These are phyloP conservation scores for Trichophyton simii DNA, from an alignment of 2,329 filamentous ascomycete species.

Conservation along the genomic window DNA sequence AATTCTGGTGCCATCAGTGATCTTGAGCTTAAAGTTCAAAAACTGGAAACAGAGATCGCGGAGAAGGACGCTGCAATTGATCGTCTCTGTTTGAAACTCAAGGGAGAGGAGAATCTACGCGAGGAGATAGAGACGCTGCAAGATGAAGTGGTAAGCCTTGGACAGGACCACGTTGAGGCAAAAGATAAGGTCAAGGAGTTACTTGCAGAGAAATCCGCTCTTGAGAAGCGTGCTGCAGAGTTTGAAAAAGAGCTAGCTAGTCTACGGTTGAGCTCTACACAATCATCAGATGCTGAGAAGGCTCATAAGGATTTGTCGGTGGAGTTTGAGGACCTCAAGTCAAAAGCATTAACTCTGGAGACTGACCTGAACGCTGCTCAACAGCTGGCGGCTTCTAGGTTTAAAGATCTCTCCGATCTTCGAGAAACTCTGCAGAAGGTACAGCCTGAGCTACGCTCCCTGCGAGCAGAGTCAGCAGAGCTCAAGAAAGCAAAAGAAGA, in stretches of 20 bases:
- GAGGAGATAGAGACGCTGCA: constrained; percentile 79
- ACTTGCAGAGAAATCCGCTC: constrained; percentile 51
- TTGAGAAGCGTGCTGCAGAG: constrained; percentile 52
- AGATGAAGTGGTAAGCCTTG: constrained; percentile 66
- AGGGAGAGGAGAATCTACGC: constrained; percentile 61
- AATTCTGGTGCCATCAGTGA: constrained; percentile 7
- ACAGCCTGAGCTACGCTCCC: constrained; percentile 68
- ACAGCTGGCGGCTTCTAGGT: constrained; percentile 72
- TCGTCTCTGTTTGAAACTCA: constrained; percentile 55
- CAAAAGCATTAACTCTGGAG: constrained; percentile 56
- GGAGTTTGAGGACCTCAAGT: constrained; percentile 60
- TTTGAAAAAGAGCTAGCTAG: constrained; percentile 59
- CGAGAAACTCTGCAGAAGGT: constrained; percentile 69
- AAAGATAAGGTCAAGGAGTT: constrained; percentile 64
- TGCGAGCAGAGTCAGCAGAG: constrained; percentile 63
- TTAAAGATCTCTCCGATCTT: constrained; percentile 74
- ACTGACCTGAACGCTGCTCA: constrained; percentile 77
- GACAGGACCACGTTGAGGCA: constrained; percentile 70
- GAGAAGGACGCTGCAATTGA: constrained; percentile 63
- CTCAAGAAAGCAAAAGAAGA: constrained; percentile 67
- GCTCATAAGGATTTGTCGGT: constrained; percentile 43
- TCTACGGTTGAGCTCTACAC: constrained; percentile 38
- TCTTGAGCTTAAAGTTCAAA: constrained; percentile 27
- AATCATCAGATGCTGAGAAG: constrained; percentile 38
- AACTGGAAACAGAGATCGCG: constrained; percentile 24